Evolutionary conservation across 1,139 yeast species (phyloP).

Genomic region (Hansenula sp.): DNA sequence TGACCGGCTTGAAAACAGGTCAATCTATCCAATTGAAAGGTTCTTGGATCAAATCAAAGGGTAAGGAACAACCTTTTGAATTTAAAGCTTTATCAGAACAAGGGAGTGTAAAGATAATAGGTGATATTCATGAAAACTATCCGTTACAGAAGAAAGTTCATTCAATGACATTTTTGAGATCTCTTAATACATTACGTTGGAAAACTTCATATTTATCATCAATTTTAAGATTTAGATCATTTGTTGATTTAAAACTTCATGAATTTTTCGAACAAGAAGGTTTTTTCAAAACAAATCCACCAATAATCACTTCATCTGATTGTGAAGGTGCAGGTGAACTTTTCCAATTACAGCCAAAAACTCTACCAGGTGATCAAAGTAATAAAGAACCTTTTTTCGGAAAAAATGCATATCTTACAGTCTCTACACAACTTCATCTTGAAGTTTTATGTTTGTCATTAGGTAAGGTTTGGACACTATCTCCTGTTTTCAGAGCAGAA

Average conservation of each 20-base stretch:
- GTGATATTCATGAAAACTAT: constrained; percentile 57
- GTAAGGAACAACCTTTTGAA: constrained; percentile 42
- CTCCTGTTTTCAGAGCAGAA: constrained; percentile 95
- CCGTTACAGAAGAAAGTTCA: constrained; percentile 84
- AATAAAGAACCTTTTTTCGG: constrained; percentile 52
- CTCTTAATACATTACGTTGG: constrained; percentile 73
- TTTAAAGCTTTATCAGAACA: constrained; percentile 30
- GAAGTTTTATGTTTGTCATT: constrained; percentile 77
- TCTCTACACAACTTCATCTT: constrained; percentile 86
- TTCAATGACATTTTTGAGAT: constrained; percentile 59
- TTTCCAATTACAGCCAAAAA: constrained; percentile 46
- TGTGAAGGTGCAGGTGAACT: constrained; percentile 98
- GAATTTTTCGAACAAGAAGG: constrained; percentile 49
- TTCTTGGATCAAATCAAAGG: constrained; percentile 38
- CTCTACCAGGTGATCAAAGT: constrained; percentile 18
- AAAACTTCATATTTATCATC: constrained; percentile 63
- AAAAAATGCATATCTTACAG: constrained; percentile 67
- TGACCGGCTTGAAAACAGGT: constrained; percentile 35
- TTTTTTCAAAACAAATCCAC: constrained; percentile 78
- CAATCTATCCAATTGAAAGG: constrained; percentile 41
- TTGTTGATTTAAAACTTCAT: constrained; percentile 49
- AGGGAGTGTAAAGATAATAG: constrained; percentile 36
- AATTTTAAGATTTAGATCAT: constrained; percentile 67
- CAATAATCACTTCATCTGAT: constrained; percentile 82
- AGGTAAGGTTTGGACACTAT: constrained; percentile 79